Evolutionary conservation across 2,329 filamentous ascomycete genomes (phyloP).

Genomic region (Sporothrix humicola): DNA sequence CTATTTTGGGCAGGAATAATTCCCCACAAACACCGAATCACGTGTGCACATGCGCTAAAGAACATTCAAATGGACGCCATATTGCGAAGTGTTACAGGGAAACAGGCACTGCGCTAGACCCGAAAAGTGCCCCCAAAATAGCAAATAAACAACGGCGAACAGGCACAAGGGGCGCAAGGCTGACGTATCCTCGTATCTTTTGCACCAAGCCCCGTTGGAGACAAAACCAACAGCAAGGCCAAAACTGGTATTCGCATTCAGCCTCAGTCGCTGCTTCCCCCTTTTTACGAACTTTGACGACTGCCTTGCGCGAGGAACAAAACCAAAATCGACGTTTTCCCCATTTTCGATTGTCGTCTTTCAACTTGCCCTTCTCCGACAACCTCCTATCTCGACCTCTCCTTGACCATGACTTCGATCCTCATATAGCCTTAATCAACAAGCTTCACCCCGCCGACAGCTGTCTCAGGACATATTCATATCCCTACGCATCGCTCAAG

Average conservation of each 20-base stretch:
- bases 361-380: neutral
- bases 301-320: neutral
- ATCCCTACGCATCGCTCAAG: neutral
- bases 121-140: neutral
- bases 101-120: neutral
- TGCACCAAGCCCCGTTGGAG: neutral
- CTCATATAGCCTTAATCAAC: neutral
- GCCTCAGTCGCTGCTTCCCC: constrained; percentile 1
- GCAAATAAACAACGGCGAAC: neutral
- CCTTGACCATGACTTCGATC: neutral
- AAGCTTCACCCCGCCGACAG: constrained; percentile 1
- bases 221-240: neutral
- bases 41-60: neutral
- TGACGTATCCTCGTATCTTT: constrained; percentile 17
- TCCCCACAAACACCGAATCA: constrained; percentile 27
- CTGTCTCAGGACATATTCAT: neutral
- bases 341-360: neutral
- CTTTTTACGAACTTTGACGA: neutral
- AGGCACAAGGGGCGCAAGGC: constrained; percentile 24
- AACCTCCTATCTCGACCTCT: neutral
- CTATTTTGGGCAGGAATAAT: neutral
- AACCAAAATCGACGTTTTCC: too few relatives aligned
- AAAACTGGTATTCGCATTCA: neutral
- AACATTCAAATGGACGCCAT: neutral
- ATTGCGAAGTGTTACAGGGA: neutral